These are phyloP conservation scores for Kodamaea lidongshanica DNA, from an alignment of 805 yeast genomes.

Conservation along the genomic window DNA sequence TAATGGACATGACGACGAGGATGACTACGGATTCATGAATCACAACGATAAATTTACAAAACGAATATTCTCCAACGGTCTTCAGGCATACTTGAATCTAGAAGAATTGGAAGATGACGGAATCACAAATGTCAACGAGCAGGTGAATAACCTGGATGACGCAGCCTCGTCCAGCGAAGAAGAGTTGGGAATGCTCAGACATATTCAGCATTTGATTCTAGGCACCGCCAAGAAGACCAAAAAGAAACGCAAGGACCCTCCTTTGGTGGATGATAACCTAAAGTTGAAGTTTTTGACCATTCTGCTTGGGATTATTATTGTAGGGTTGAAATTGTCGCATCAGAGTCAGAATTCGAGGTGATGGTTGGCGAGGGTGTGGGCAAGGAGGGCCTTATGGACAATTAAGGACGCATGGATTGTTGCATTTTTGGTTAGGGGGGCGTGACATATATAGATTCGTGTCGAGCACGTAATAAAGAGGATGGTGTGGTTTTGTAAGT, in stretches of 20 bases:
- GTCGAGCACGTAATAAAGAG: no score
- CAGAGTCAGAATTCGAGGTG: constrained; percentile 9
- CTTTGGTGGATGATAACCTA: constrained; percentile 33
- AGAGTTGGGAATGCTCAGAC: constrained; percentile 28
- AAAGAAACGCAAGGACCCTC: constrained; percentile 17
- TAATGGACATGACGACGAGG: constrained; percentile 16
- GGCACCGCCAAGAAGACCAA: constrained; percentile 17
- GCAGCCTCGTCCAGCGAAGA: constrained; percentile 14
- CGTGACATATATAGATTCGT: no score
- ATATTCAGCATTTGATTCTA: constrained; percentile 29
- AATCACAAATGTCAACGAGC: constrained; percentile 6
- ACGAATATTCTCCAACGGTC: constrained; percentile 23
- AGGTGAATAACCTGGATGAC: constrained; percentile 13
- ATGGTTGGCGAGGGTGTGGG: constrained; percentile 1
- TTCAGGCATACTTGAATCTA: constrained; percentile 19
- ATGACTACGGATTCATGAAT: constrained; percentile 27
- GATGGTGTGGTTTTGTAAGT: no score
- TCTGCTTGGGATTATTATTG: constrained; percentile 36
- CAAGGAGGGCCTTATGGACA: constrained; percentile 3
- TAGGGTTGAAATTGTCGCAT: constrained; percentile 33
- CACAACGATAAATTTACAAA: constrained; percentile 20
- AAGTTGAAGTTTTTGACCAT: constrained; percentile 38
- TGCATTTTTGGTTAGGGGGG: no score
- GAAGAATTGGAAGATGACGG: constrained; percentile 18
- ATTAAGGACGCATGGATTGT: no score